A percentile compares a stretch with the other conserved stretches of the same genome.
Conservation (phyloP, 345 rosid genomes). For the Arabidopsis suecica region DNA sequence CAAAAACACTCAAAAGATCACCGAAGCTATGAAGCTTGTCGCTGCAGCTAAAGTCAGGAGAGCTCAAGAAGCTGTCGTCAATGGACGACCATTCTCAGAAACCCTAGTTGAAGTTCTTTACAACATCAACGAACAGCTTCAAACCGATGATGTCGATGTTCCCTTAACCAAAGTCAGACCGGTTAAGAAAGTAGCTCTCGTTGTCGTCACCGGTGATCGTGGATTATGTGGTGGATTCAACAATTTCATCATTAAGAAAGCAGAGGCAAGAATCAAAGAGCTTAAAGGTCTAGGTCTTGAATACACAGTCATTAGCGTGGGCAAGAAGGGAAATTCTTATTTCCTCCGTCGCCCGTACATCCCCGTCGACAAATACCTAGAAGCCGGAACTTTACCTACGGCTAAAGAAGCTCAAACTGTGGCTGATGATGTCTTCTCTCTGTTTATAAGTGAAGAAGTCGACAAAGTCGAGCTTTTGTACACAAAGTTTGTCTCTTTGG, state of each 20-base stretch:
- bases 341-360: slow-evolving; percentile 81
- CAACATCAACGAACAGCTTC: slow-evolving; percentile 95
- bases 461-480: slow-evolving; percentile 95
- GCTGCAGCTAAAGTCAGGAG: slow-evolving; percentile 97
- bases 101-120: slow-evolving; percentile 90
- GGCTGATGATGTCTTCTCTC: slow-evolving; percentile 74
- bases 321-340: slow-evolving; percentile 85
- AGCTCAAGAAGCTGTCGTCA: slow-evolving; percentile 97
- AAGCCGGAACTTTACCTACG: slow-evolving; percentile 58
- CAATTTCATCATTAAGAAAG: slow-evolving; percentile 76
- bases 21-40: slow-evolving; percentile 97
- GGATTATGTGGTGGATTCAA: slow-evolving; percentile 92
- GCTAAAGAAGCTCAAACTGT: slow-evolving; percentile 80
- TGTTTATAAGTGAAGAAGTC: slow-evolving; percentile 84
- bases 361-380: slow-evolving; percentile 68
- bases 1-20: slow-evolving; percentile 95
- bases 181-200: slow-evolving; percentile 93
- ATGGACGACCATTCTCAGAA: slow-evolving; percentile 88
- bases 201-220: slow-evolving; percentile 88
- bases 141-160: slow-evolving; percentile 77
- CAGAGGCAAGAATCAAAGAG: slow-evolving; percentile 73
- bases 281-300: slow-evolving; percentile 68
- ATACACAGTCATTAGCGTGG: slow-evolving; percentile 79
- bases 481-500: slow-evolving; percentile 90
- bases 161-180: slow-evolving; percentile 87